phyloP scores from a whole-genome alignment of 2,329 filamentous ascomycete species.

The Penicillium sp. region DNA sequence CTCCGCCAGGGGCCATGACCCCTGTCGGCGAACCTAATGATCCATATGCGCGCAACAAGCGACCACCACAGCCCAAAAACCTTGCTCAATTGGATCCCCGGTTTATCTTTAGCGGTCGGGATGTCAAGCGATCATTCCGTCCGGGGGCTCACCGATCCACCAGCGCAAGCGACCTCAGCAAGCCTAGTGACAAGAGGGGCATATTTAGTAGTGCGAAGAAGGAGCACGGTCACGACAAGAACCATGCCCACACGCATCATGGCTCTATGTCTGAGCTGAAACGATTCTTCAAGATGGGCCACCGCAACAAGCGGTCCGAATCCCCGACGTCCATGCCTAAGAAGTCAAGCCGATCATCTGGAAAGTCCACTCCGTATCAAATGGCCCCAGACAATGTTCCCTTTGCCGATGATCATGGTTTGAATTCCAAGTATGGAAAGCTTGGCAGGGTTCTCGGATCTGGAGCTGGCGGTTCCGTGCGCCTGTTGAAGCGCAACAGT shows the following conservation, averaged over 20 bases:
- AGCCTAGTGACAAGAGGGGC: conserved; percentile 49
- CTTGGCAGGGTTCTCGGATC: conserved; percentile 91
- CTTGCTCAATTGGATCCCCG: conserved; percentile 69
- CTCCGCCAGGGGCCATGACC: conserved; percentile 70
- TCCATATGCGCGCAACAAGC: conserved; percentile 79
- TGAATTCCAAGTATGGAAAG: conserved; percentile 91
- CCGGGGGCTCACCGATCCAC: conserved; percentile 46
- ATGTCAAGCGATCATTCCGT: conserved; percentile 58
- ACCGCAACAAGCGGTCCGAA: conserved; percentile 62
- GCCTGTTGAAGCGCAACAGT: conserved; percentile 87
- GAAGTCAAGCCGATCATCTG: conserved; percentile 51
- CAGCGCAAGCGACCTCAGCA: conserved; percentile 42
- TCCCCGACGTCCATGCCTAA: conserved; percentile 63
- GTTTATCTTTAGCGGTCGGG: conserved; percentile 78
- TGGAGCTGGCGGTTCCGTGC: conserved; percentile 89
- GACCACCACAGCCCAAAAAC: conserved; percentile 66
- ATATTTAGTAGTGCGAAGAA: conserved; percentile 56
- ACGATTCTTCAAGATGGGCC: conserved; percentile 82
- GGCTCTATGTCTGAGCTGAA: conserved; percentile 93
- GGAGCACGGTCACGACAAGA: conserved; percentile 47
- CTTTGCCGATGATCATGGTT: conserved; percentile 89
- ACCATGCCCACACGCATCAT: conserved; percentile 53
- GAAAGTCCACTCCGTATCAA: conserved; percentile 56
- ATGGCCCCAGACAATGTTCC: conserved; percentile 58
- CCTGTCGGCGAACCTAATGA: conserved; percentile 78